Base-by-base conservation (phyloP, 2,329 filamentous ascomycete species). In the Bipolaris zeicola region DNA sequence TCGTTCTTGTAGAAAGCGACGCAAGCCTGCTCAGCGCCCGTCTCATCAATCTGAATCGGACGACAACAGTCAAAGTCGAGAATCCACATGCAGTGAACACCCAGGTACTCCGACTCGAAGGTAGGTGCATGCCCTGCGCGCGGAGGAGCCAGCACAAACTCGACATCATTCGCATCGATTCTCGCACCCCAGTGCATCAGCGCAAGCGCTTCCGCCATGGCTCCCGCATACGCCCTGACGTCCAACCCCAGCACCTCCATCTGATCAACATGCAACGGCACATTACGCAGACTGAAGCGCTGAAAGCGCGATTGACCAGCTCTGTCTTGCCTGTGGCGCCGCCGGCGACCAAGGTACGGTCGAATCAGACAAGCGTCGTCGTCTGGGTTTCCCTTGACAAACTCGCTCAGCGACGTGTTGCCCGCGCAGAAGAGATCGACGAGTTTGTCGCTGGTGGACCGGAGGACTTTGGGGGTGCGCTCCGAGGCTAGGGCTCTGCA, bases 21-120 rank as follows among this genome's bases (percentile, higher is more conserved):
- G 0, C 77, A 79, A 1, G 81, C 80, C 36, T 77, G 70, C 10
- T 75, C 53, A 0, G 84, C 62, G 0, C 82, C 82, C 0, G 68
- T 42, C 77, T 58, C 60, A 11, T 63, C 50, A 50, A 62, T 54
- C 0, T 33, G 20, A 1, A 86, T 56, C 77, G 83, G 61, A 68
- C 85, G 60, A 81, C 85, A 69, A 84, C 85, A 46, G 79, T 86
- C 70, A 80, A 87, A 77, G 84, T 88, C 79, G 81, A 88, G 80
- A 2, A 76, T 54, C 72, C 72, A 75, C 22, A 74, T 50, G n/a
- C 53, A 48, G 33, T 65, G 60, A n/a, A 6, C 13, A 1, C 55
- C 57, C 3, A 58, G 26, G 26, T 53, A 60, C 5, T 58, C 38
- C 34, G 58, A 63, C 7, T 49, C n/a, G 36, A 61, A 61, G 1